Percentiles rank a stretch among this genome's conserved stretches.
These are phyloP conservation scores for Vitis hybrid DNA, from an alignment of 177 flowering plant genomes.

Conservation along the genomic window DNA sequence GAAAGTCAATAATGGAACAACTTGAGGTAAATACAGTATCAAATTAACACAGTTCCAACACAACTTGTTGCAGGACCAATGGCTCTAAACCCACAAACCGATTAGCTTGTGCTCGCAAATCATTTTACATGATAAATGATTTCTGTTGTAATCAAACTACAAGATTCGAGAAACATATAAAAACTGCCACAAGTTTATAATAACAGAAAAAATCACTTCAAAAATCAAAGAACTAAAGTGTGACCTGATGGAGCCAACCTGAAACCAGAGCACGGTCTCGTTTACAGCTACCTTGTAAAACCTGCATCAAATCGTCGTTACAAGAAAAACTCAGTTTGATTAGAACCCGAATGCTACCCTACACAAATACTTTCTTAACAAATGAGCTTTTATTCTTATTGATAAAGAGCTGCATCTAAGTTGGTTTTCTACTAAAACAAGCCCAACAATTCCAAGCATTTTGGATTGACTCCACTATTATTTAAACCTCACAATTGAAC, in stretches of 20 bases:
- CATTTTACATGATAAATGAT: too few relatives aligned
- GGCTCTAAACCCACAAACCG: not conserved
- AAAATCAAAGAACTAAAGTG: conserved; percentile 29
- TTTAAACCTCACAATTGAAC: too few relatives aligned
- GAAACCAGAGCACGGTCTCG: conserved; percentile 86
- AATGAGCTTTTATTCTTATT: too few relatives aligned
- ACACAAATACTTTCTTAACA: too few relatives aligned
- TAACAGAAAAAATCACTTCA: not conserved
- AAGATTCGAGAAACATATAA: too few relatives aligned
- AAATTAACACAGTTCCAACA: not conserved
- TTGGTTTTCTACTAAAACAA: too few relatives aligned
- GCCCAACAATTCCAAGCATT: too few relatives aligned
- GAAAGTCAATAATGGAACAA: conserved; percentile 11
- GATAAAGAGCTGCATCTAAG: too few relatives aligned
- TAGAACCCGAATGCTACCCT: not conserved
- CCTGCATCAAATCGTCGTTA: conserved; percentile 31
- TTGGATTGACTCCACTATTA: too few relatives aligned
- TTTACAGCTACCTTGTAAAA: conserved; percentile 72
- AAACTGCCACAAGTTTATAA: not conserved
- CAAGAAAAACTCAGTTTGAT: not conserved
- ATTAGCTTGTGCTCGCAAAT: not conserved
- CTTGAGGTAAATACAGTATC: not conserved
- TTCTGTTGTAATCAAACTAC: too few relatives aligned
- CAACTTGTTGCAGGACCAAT: not conserved
- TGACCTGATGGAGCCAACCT: conserved; percentile 93